A percentile compares a stretch with the other conserved stretches of the same genome.
These are phyloP conservation scores for Starmera dryadoides DNA, from an alignment of 805 yeast genomes.

Conservation along the genomic window DNA sequence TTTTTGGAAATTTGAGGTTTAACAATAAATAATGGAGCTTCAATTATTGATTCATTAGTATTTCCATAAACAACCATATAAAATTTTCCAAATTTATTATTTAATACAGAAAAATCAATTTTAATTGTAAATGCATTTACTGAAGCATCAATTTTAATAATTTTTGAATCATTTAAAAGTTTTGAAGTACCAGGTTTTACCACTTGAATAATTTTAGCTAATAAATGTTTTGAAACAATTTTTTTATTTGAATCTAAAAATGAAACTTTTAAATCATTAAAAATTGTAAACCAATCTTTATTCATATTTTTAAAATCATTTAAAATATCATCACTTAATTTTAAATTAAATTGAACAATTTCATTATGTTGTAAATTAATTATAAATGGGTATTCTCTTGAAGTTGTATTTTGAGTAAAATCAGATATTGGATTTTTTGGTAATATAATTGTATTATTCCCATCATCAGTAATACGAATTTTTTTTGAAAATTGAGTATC, in stretches of 20 bases:
- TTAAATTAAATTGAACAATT: not conserved
- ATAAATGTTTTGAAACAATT: not conserved
- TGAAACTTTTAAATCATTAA: slow-evolving; percentile 1
- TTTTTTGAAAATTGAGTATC: not conserved
- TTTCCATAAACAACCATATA: not conserved
- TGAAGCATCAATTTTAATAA: not conserved
- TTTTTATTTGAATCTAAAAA: not conserved
- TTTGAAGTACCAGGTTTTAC: not conserved
- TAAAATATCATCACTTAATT: not conserved
- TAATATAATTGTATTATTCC: not conserved
- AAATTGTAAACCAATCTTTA: not conserved
- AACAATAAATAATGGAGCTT: not conserved
- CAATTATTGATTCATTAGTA: not conserved
- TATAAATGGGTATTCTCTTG: slow-evolving; percentile 6
- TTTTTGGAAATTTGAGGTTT: too few species aligned
- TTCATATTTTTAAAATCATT: not conserved
- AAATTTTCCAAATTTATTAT: not conserved
- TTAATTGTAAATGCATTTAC: not conserved
- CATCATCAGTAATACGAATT: not conserved
- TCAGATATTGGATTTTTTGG: slow-evolving; percentile 3
- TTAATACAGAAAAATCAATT: not conserved
- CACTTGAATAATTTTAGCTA: not conserved
- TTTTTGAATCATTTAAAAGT: not conserved
- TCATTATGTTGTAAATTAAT: slow-evolving; percentile 2
- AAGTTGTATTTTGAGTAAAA: slow-evolving; percentile 7